phyloP scores from a whole-genome alignment of 345 rosid species.

The Lagerstroemia speciosa region DNA sequence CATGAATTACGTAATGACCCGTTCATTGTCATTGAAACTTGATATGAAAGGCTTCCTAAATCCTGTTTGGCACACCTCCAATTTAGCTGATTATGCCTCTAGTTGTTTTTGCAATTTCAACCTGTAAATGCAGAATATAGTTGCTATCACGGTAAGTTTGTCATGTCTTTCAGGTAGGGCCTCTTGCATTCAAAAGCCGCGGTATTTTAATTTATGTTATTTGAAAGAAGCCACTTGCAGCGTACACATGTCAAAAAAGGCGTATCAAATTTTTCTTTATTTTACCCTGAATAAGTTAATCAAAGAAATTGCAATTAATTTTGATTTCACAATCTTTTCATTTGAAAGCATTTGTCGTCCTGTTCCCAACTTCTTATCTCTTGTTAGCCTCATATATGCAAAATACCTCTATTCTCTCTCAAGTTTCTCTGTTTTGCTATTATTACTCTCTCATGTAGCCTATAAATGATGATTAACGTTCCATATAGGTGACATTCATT shows the following conservation, averaged over 20 bases:
- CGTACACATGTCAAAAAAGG: too few species aligned
- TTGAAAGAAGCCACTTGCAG: background rate
- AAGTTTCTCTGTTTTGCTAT: background rate
- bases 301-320: background rate
- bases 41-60: background rate
- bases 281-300: background rate
- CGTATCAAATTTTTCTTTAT: background rate
- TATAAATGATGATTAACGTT: conserved; percentile 8
- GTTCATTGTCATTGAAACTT: background rate
- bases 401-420: background rate
- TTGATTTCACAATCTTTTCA: background rate
- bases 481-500: conserved; percentile 77
- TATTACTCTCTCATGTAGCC: too few species aligned
- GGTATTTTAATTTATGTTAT: background rate
- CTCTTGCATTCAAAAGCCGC: background rate
- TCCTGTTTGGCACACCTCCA: background rate
- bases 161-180: background rate
- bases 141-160: background rate
- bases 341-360: background rate
- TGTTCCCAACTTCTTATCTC: background rate
- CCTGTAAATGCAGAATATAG: too few species aligned
- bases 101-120: too few species aligned
- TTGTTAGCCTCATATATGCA: background rate
- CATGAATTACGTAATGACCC: background rate
- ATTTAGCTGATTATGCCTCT: too few species aligned